Conservation (phyloP, 1,139 yeast genomes). For the Saccharomyces hybrid region DNA sequence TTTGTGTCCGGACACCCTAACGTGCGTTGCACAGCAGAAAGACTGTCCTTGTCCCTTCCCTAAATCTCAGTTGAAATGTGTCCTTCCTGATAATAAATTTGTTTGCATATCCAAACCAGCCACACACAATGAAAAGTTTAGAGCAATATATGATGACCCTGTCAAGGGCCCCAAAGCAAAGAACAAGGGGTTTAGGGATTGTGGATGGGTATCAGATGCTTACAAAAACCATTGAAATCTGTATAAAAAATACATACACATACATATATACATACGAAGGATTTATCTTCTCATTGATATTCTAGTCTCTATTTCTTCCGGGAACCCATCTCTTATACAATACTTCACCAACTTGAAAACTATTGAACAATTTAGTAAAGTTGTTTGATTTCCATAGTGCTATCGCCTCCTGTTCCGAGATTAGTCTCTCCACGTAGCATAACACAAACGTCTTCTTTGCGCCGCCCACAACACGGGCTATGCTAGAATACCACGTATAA, state of each 20-base stretch:
- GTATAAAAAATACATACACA: neutral
- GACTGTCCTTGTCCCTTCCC: conserved; percentile 92
- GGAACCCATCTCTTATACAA: conserved; percentile 79
- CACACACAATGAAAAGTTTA: conserved; percentile 32
- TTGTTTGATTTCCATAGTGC: conserved; percentile 20
- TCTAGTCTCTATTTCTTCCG: conserved; percentile 65
- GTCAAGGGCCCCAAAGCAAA: conserved; percentile 48
- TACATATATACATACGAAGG: neutral
- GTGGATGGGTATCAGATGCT: conserved; percentile 66
- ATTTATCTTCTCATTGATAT: neutral
- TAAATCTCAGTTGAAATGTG: conserved; percentile 73
- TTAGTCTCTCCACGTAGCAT: conserved; percentile 55
- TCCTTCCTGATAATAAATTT: conserved; percentile 55
- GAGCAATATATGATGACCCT: conserved; percentile 42
- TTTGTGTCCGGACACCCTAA: conserved; percentile 73
- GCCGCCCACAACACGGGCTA: conserved; percentile 77
- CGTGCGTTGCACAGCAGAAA: conserved; percentile 60
- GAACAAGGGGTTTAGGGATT: conserved; percentile 53
- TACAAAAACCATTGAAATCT: neutral
- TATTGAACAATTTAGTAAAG: conserved; percentile 35
- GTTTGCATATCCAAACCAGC: conserved; percentile 81
- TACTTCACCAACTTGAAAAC: conserved; percentile 51
- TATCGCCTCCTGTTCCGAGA: conserved; percentile 28
- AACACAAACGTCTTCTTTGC: conserved; percentile 75
- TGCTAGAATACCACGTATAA: conserved; percentile 39